Evolutionary conservation across 1,139 yeast genomes (phyloP), one percentile per base, ranked within the genome.

Genomic region (Lodderomyces beijingensis): DNA sequence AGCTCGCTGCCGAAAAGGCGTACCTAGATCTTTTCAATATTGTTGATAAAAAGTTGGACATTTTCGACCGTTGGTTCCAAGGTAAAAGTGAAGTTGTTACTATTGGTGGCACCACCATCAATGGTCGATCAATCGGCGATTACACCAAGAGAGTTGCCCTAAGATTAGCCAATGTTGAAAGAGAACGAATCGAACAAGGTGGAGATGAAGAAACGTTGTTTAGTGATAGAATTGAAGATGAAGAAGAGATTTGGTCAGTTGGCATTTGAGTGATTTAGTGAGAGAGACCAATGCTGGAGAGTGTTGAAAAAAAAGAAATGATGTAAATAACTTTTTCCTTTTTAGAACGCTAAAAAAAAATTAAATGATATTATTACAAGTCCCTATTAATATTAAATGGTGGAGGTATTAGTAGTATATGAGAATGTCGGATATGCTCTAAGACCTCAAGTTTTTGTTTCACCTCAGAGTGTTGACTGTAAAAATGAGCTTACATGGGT

Each of bases 1-100:
- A 88, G 51, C 70, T 91, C 42, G 96, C 97, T 1, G 95, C 96
- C 4, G 98, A 91, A 56, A 87, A 87, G 64, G 89, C 95, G 1
- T 89, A 74, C 55, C 58, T 89, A 47, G 77, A 88, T 2, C 57
- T 87, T 14, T 80, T 88, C 55, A 67, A 73, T 36, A 79, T 86
- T 17, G 88, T 82, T 26, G 91, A 86, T 40, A 72, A 63, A n/a
- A 67, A 70, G n/a, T 61, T 74, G 59, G 56, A 45, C 1, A 52
- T 58, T 17, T 86, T 86, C 61, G 73, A 72, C 32, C 47, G 51
- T 10, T 91, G 96, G 96, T 62, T 66, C 38, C 52, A 48, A 3
- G 51, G 50, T 11, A 31, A 53, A 57, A 43, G 38, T 44, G 41
- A 43, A 17, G 45, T 58, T 23, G 45, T 47, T 17, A 71, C 74